phyloP scores from a whole-genome alignment of 1,139 yeast genomes.

The Geotrichum armillariae region DNA sequence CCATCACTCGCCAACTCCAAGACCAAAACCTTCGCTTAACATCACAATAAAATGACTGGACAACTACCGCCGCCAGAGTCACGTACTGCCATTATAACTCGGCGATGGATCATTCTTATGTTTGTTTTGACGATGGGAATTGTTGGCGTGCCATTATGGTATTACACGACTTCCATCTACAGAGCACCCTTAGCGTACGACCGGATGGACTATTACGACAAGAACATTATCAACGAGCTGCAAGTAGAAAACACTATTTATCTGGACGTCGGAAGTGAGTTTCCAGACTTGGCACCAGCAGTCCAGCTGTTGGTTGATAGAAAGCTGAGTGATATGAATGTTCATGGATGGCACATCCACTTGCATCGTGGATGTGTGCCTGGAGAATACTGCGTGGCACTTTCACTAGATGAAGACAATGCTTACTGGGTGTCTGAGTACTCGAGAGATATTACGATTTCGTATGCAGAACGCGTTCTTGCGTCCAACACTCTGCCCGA shows the following conservation, averaged over 20 bases:
- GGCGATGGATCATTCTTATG: conserved; percentile 24
- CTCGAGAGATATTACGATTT: conserved; percentile 48
- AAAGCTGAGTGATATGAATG: conserved; percentile 30
- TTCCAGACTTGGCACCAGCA: conserved; percentile 48
- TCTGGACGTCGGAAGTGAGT: conserved; percentile 40
- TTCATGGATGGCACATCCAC: conserved; percentile 30
- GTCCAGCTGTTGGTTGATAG: conserved; percentile 44
- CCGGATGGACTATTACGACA: conserved; percentile 48
- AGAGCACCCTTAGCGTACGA: conserved; percentile 70
- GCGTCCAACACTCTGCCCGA: conserved; percentile 61
- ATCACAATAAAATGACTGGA: not conserved
- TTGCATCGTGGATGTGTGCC: conserved; percentile 13
- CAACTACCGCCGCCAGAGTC: conserved; percentile 11
- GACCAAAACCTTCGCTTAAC: not conserved
- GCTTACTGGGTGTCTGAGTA: conserved; percentile 38
- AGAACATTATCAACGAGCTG: conserved; percentile 41
- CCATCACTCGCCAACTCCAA: conserved; percentile 3
- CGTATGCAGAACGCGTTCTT: conserved; percentile 50
- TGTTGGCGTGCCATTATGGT: conserved; percentile 78
- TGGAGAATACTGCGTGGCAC: conserved; percentile 27
- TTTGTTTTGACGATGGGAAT: conserved; percentile 44
- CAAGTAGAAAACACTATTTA: conserved; percentile 58
- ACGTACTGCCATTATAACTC: not conserved
- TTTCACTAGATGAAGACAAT: conserved; percentile 37
- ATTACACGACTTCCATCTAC: conserved; percentile 65